phyloP scores from a whole-genome alignment of 169 alveolate genomes.

The Plasmodium ovale region DNA sequence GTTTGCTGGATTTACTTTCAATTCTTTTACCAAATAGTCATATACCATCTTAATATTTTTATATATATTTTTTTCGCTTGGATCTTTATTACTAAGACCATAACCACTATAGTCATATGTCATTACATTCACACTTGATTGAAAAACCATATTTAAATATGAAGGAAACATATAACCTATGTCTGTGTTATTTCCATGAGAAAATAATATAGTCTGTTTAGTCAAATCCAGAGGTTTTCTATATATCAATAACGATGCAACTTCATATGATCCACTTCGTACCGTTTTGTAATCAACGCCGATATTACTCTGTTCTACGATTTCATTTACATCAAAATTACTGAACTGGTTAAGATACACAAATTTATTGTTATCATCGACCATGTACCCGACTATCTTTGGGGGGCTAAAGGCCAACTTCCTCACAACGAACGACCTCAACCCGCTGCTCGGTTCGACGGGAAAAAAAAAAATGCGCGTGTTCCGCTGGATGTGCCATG shows the following conservation, averaged over 20 bases:
- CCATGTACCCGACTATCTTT: constrained; percentile 77
- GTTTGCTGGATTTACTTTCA: constrained; percentile 78
- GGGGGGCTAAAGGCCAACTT: constrained; percentile 85
- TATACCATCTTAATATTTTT: constrained; percentile 85
- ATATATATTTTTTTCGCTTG: constrained; percentile 85
- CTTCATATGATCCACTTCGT: constrained; percentile 22
- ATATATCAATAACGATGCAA: neutral
- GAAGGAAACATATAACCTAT: constrained; percentile 86
- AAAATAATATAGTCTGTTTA: constrained; percentile 83
- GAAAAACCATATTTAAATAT: constrained; percentile 76
- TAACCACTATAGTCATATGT: constrained; percentile 94
- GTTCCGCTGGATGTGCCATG: neutral
- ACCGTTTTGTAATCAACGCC: constrained; percentile 20
- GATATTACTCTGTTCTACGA: neutral
- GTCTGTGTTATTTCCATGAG: constrained; percentile 94
- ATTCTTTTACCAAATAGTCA: constrained; percentile 75
- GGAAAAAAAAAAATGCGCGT: neutral
- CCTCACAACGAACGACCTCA: constrained; percentile 76
- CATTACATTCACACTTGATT: constrained; percentile 83
- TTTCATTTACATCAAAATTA: constrained; percentile 1
- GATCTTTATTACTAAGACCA: constrained; percentile 88
- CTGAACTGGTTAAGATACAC: constrained; percentile 34
- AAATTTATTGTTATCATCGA: constrained; percentile 69
- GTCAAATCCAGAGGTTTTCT: constrained; percentile 36
- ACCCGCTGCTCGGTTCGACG: constrained; percentile 55